Percentiles rank a stretch among this genome's conserved stretches.
These are phyloP conservation scores for Globisporangium cylindrosporum DNA, from an alignment of 352 stramenopile genomes.

Conservation along the genomic window DNA sequence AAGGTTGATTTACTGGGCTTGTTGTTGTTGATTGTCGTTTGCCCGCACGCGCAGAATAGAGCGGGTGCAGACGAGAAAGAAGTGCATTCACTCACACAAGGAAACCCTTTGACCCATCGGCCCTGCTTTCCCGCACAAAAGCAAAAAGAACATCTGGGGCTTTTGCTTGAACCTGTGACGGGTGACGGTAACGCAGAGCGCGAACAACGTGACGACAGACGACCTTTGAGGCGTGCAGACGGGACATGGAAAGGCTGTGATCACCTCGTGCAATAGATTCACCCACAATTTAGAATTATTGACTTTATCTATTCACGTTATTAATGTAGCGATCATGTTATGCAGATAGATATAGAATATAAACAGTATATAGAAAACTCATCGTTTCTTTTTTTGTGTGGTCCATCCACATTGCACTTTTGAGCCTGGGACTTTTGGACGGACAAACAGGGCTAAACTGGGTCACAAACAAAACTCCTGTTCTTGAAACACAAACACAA, in stretches of 20 bases:
- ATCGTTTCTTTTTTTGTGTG: neutral
- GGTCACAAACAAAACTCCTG: too few relatives aligned
- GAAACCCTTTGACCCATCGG: neutral
- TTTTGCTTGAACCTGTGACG: slow-evolving; percentile 1
- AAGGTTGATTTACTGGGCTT: neutral
- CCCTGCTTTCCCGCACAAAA: neutral
- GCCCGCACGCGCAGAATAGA: neutral
- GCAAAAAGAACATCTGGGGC: neutral
- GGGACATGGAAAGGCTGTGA: neutral
- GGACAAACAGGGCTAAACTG: neutral
- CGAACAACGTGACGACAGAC: neutral
- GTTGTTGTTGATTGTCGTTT: neutral
- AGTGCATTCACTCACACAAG: neutral
- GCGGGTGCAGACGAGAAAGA: slow-evolving; percentile 1
- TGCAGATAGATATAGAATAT: neutral
- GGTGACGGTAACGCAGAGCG: neutral
- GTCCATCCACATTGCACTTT: neutral
- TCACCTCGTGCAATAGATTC: neutral
- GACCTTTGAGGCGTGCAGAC: neutral
- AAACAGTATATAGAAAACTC: too few relatives aligned
- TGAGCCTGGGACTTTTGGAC: neutral
- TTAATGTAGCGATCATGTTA: neutral
- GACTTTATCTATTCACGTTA: neutral
- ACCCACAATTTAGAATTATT: neutral
- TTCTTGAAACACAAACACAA: neutral